phyloP scores from a whole-genome alignment of 2,329 filamentous ascomycete species.

The Zasmidium cellare region DNA sequence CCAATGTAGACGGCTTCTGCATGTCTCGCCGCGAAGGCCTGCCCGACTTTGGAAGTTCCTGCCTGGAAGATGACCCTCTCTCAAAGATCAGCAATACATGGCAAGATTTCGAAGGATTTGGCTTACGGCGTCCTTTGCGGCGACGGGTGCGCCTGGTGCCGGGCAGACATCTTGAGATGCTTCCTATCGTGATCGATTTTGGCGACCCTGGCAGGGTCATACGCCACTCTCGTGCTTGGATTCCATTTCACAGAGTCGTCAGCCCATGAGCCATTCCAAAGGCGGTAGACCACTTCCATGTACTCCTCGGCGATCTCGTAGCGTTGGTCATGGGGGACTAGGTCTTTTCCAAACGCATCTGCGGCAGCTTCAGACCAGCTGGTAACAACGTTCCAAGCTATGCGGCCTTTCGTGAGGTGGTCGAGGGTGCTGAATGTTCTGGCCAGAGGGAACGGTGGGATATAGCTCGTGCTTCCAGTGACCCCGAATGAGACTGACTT shows the following conservation, averaged over 20 bases:
- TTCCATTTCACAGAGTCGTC: constrained; percentile 58
- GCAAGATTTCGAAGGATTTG: too few relatives aligned
- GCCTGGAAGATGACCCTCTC: constrained; percentile 48
- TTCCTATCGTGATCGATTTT: constrained; percentile 60
- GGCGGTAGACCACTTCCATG: constrained; percentile 61
- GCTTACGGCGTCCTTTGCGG: constrained; percentile 37
- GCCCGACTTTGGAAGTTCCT: constrained; percentile 59
- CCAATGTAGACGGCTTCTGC: constrained; percentile 66
- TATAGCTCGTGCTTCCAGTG: constrained; percentile 62
- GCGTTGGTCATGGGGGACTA: constrained; percentile 61
- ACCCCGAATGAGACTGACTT: constrained; percentile 64
- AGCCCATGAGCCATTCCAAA: constrained; percentile 57
- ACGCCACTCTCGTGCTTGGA: constrained; percentile 55
- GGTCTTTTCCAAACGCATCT: constrained; percentile 61
- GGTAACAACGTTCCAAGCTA: constrained; percentile 69
- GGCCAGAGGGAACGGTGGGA: constrained; percentile 61
- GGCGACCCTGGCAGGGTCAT: constrained; percentile 59
- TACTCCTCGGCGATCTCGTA: constrained; percentile 64
- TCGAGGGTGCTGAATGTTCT: constrained; percentile 63
- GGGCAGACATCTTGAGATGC: constrained; percentile 48
- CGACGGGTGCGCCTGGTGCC: constrained; percentile 45
- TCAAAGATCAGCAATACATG: too few relatives aligned
- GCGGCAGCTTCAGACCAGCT: constrained; percentile 62
- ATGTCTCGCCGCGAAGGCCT: constrained; percentile 57
- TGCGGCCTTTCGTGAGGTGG: constrained; percentile 60